Evolutionary conservation across 352 stramenopile genomes (phyloP).

Genomic region (Pythium insidiosum): DNA sequence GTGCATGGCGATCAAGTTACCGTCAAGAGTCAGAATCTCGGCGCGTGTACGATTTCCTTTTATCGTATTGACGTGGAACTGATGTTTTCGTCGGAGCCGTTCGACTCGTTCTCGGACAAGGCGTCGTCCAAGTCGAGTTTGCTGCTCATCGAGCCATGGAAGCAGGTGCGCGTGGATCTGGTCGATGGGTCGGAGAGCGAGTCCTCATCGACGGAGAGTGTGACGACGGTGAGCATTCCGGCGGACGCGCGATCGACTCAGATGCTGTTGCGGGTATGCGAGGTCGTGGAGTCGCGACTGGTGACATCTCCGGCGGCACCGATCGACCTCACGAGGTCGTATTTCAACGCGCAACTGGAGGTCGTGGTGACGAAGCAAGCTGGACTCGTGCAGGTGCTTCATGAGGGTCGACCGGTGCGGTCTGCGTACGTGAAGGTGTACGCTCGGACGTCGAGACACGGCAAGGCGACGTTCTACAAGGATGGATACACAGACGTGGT

Average conservation of each 20-base stretch:
- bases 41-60: slow-evolving; percentile 31
- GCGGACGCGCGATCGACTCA: slow-evolving; percentile 18
- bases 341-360: slow-evolving; percentile 40
- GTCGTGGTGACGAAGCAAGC: slow-evolving; percentile 35
- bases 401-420: slow-evolving; percentile 22
- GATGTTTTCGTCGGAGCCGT: slow-evolving; percentile 58
- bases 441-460: slow-evolving; percentile 15
- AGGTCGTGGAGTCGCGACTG: slow-evolving; percentile 18
- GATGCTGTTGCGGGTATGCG: slow-evolving; percentile 42
- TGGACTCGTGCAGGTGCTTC: slow-evolving; percentile 45
- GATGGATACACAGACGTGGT: slow-evolving; percentile 75
- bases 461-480: slow-evolving; percentile 55
- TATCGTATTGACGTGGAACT: slow-evolving; percentile 64
- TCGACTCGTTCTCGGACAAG: slow-evolving; percentile 32
- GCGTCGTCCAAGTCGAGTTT: slow-evolving; percentile 25
- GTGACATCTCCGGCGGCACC: slow-evolving; percentile 14
- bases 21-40: slow-evolving; percentile 23
- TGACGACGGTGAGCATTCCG: slow-evolving; percentile 5
- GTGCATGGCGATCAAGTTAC: slow-evolving; percentile 17
- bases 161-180: slow-evolving; percentile 22
- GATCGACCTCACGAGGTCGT: slow-evolving; percentile 32
- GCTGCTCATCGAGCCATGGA: slow-evolving; percentile 36
- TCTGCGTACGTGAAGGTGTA: slow-evolving; percentile 74
- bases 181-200: neutral
- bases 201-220: neutral